Percentiles rank a stretch among this genome's conserved stretches.
Conservation (phyloP, 306 rosid genomes). For the Luffa acutangula region DNA sequence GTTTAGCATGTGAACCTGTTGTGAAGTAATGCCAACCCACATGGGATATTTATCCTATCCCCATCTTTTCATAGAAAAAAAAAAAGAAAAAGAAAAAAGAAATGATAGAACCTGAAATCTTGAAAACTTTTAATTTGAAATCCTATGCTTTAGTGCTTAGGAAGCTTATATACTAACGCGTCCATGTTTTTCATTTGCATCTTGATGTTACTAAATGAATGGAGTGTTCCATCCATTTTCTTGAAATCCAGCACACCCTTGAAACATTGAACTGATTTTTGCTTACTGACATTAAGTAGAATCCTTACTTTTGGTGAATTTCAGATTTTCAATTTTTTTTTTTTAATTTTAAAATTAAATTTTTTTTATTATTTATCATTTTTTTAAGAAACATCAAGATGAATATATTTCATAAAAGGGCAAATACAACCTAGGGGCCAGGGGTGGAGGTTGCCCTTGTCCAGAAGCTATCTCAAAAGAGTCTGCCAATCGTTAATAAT, state of each 20-base stretch:
- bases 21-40: slow-evolving; percentile 1
- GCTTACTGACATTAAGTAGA: background rate
- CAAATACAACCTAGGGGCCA: no score
- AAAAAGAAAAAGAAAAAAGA: background rate
- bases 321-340: background rate
- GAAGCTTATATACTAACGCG: background rate
- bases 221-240: background rate
- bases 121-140: background rate
- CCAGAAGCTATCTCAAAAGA: no score
- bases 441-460: no score
- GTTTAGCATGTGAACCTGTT: background rate
- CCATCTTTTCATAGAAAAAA: background rate
- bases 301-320: background rate
- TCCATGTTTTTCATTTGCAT: background rate
- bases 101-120: background rate
- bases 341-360: no score
- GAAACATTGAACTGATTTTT: background rate
- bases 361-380: no score
- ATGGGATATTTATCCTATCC: background rate
- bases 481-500: no score
- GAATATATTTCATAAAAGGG: no score
- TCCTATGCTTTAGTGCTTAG: background rate
- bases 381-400: no score
- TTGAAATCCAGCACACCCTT: background rate
- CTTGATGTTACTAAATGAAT: background rate